These are phyloP conservation scores for Alternaria ventricosa DNA, from an alignment of 2,329 filamentous ascomycete species.

Conservation along the genomic window DNA sequence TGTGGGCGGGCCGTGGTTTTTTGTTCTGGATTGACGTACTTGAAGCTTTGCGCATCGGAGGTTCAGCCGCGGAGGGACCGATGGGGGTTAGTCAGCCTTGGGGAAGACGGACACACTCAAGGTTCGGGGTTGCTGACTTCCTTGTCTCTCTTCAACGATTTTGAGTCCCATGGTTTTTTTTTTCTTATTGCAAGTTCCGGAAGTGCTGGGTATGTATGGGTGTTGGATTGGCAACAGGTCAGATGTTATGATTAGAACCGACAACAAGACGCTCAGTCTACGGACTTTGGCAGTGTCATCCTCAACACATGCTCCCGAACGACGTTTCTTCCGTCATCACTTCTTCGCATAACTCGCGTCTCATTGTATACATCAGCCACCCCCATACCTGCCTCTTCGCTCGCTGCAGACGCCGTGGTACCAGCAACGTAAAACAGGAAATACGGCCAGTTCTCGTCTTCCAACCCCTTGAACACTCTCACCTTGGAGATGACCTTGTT, in stretches of 20 bases:
- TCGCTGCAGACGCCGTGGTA: not conserved
- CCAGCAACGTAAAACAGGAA: slow-evolving; percentile 16
- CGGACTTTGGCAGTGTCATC: not conserved
- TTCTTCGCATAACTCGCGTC: not conserved
- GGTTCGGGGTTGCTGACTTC: too few species aligned
- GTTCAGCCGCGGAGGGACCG: not conserved
- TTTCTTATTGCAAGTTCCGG: not conserved
- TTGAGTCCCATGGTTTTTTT: too few species aligned
- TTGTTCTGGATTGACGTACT: not conserved
- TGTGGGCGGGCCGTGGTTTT: too few species aligned
- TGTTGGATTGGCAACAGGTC: too few species aligned
- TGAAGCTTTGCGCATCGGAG: not conserved
- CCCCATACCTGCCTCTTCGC: not conserved
- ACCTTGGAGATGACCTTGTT: slow-evolving; percentile 16
- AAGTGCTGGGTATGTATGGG: not conserved
- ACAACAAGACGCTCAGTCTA: not conserved
- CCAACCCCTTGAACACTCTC: slow-evolving; percentile 10
- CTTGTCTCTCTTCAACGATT: too few species aligned
- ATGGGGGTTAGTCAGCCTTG: not conserved
- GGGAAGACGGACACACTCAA: not conserved
- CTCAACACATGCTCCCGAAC: slow-evolving; percentile 8
- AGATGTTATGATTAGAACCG: fast-evolving
- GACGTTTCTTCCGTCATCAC: not conserved
- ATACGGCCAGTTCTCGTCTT: slow-evolving; percentile 8
- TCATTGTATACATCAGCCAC: not conserved